Percentiles rank a stretch among this genome's conserved stretches.
phyloP scores from a whole-genome alignment of 192 early-diverging fungal genomes.

The Coemansia sp. region DNA sequence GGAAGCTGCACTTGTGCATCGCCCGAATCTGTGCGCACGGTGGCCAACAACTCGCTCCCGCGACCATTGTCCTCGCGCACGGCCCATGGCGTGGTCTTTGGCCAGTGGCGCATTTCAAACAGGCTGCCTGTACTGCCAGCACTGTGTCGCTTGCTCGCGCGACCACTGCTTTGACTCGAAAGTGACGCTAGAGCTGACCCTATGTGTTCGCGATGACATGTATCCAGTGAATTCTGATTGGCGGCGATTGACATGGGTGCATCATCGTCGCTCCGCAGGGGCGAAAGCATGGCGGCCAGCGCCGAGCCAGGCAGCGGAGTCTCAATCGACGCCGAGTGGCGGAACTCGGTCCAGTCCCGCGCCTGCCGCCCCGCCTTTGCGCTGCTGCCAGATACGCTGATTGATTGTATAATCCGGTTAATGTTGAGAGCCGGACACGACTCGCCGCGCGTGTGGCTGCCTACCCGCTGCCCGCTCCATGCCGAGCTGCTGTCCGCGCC shows the following conservation, averaged over 20 bases:
- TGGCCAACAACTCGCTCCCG: not conserved
- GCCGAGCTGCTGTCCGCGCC: not conserved
- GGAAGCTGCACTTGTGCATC: conserved; percentile 4
- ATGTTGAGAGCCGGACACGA: conserved; percentile 50
- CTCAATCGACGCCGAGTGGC: not conserved
- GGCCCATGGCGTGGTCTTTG: not conserved
- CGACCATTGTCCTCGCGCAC: conserved; percentile 2
- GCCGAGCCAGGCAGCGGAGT: conserved; percentile 8
- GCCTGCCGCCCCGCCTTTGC: conserved; percentile 1
- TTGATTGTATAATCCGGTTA: conserved; percentile 50
- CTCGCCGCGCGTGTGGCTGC: conserved; percentile 37
- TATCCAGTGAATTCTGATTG: conserved; percentile 7
- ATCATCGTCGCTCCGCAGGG: conserved; percentile 13
- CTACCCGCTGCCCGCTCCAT: conserved; percentile 18
- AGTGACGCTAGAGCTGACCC: not conserved
- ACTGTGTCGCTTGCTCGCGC: conserved; percentile 5
- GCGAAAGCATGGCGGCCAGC: conserved; percentile 12
- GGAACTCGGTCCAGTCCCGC: not conserved
- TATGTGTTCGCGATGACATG: not conserved
- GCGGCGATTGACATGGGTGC: conserved; percentile 9
- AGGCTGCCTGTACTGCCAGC: conserved; percentile 6
- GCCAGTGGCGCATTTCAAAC: conserved; percentile 5
- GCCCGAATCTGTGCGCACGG: not conserved
- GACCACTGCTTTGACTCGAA: not conserved
- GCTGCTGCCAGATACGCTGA: conserved; percentile 40